These are phyloP conservation scores for Prunus salicina DNA, from an alignment of 306 rosid species.

Conservation along the genomic window DNA sequence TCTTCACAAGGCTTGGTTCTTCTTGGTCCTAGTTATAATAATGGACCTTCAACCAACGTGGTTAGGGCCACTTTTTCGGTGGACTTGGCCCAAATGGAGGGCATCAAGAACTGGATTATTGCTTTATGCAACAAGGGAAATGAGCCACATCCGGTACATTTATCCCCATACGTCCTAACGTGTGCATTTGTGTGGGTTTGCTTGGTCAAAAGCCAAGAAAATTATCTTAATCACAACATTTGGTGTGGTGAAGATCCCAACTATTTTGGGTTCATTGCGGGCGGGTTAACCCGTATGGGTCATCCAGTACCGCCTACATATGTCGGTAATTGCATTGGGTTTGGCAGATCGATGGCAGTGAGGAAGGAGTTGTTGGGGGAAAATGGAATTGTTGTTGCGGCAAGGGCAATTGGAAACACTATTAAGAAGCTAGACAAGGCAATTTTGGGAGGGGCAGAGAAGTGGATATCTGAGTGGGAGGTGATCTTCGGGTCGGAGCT, in stretches of 20 bases:
- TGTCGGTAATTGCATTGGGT: slow-evolving; percentile 46
- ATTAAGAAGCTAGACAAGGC: slow-evolving; percentile 34
- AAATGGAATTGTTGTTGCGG: slow-evolving; percentile 40
- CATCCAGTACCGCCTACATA: slow-evolving; percentile 22
- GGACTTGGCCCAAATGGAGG: slow-evolving; percentile 28
- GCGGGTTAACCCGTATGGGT: slow-evolving; percentile 43
- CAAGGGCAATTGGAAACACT: slow-evolving; percentile 35
- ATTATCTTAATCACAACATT: not conserved
- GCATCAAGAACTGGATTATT: slow-evolving; percentile 23
- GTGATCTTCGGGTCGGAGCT: slow-evolving; percentile 32
- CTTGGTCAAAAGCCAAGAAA: slow-evolving; percentile 27
- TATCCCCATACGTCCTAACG: slow-evolving; percentile 40
- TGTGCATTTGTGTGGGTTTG: slow-evolving; percentile 53
- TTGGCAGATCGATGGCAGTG: slow-evolving; percentile 25
- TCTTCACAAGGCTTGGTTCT: not conserved
- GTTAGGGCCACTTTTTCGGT: slow-evolving; percentile 20
- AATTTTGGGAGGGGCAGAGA: slow-evolving; percentile 33
- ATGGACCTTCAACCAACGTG: not conserved
- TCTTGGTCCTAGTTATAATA: not conserved
- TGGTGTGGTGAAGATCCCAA: slow-evolving; percentile 3
- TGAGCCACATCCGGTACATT: slow-evolving; percentile 20
- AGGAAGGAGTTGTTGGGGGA: slow-evolving; percentile 30
- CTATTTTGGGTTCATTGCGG: slow-evolving; percentile 48
- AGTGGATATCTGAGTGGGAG: slow-evolving; percentile 48
- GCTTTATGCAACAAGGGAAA: slow-evolving; percentile 20